Evolutionary conservation across 1,139 yeast species (phyloP).

Genomic region (Magnusiomyces ingens): DNA sequence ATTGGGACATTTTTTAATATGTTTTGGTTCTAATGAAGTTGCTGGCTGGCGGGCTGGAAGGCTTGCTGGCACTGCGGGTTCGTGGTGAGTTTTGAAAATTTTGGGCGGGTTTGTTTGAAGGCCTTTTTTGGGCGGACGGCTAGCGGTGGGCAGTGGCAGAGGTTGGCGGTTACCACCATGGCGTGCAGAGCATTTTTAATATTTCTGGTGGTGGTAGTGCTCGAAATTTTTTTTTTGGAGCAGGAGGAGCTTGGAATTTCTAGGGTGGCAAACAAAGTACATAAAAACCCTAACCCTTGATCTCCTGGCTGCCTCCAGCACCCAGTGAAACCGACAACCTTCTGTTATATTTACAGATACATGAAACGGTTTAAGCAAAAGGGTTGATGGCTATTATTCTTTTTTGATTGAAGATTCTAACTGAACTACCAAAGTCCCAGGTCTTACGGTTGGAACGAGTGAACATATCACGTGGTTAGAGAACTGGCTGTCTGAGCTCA

Average conservation of each 20-base stretch:
- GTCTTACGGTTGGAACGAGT: too few species aligned
- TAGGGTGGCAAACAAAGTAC: background rate
- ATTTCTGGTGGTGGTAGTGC: background rate
- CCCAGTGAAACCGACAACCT: too few species aligned
- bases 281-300: background rate
- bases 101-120: background rate
- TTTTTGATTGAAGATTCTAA: too few species aligned
- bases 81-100: background rate
- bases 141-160: background rate
- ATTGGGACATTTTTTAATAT: constrained; percentile 46
- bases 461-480: too few species aligned
- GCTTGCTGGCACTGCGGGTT: background rate
- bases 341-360: too few species aligned
- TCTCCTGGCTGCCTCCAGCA: too few species aligned
- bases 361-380: too few species aligned
- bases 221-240: too few species aligned
- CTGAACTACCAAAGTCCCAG: too few species aligned
- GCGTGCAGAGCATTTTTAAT: background rate
- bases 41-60: background rate
- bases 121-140: constrained; percentile 2
- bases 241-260: background rate
- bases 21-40: constrained; percentile 12
- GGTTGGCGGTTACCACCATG: background rate
- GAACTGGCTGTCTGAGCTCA: too few species aligned
- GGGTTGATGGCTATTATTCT: too few species aligned